Percentiles rank a stretch among this genome's conserved stretches.
phyloP scores from a whole-genome alignment of 225 moss, liverwort and hornwort genomes.

The Rhytidiadelphus loreus region DNA sequence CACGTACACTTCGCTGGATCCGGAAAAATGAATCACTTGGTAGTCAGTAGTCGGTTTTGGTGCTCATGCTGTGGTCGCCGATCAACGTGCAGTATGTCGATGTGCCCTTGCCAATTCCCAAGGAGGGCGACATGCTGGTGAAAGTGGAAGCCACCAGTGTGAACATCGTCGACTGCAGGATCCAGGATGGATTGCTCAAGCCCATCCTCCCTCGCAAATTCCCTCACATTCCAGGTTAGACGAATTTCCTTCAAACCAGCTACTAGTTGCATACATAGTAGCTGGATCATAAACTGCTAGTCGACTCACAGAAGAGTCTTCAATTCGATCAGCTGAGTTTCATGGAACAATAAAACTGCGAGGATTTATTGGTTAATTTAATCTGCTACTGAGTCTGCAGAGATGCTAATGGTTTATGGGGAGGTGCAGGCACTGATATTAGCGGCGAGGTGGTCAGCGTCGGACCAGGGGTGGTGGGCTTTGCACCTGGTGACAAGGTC shows the following conservation, averaged over 20 bases:
- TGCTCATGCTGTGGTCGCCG: background rate
- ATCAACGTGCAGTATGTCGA: constrained; percentile 23
- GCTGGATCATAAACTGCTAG: background rate
- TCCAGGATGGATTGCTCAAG: constrained; percentile 50
- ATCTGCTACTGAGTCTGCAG: background rate
- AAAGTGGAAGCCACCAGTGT: constrained; percentile 61
- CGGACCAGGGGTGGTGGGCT: constrained; percentile 40
- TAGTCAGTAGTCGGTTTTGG: background rate
- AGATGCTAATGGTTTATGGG: background rate
- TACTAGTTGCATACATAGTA: too few species aligned
- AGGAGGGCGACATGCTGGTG: constrained; percentile 60
- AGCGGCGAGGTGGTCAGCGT: constrained; percentile 70
- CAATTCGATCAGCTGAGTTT: background rate
- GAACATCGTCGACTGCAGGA: constrained; percentile 64
- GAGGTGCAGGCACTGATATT: constrained; percentile 51
- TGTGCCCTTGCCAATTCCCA: constrained; percentile 49
- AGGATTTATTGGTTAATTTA: background rate
- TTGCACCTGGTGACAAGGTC: constrained; percentile 65
- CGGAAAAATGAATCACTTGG: background rate
- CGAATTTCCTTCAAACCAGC: background rate
- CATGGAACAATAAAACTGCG: background rate
- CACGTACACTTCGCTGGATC: background rate
- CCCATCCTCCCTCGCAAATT: constrained; percentile 49
- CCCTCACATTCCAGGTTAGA: constrained; percentile 55
- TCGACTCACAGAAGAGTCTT: background rate